Base-by-base conservation (phyloP, 805 yeast genomes). In the Saturnispora bothae region DNA sequence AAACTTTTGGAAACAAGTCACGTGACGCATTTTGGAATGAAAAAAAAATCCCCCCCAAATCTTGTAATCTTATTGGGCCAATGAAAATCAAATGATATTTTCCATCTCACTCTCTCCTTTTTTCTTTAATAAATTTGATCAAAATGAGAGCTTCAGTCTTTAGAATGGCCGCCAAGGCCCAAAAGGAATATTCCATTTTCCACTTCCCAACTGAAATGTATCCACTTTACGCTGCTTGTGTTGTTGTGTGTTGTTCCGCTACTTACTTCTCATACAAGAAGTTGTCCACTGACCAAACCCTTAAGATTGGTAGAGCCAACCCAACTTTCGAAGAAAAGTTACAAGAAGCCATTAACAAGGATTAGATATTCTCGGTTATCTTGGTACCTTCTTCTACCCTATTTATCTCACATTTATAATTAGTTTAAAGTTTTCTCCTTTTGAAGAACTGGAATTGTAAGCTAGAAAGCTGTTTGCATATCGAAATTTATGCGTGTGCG, bases 211-310 rank as follows among this genome's bases (percentile, higher is more conserved):
- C 72, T 39, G 79, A 73, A 59, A 57, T 73, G 50, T 69, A 74
- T 42, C 79, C 79, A 53, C 61, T 73, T 46, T 71, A 71, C 50
- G 60, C 69, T 26, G 77, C 76, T 28, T 66, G 73, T 64, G 69
- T 71, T 53, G 68, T 70, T 42, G 79, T 77, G 28, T 50, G 60
- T 45, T 46, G 50, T 40, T 63, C 69, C 27, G 78, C 75, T 39
- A 48, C 63, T 43, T 73, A 56, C 61, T 73, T 73, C 61, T 51
- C 71, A 12, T 64, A 65, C 55, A 73, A 64, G 59, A 73, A 73
- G 56, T 48, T 73, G 31, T 56, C 63, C 26, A 59, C 65, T 39
- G 80, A 73, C 50, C 58, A 50, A 22, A 56, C 71, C 43, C 57
- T 73, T 48, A 71, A 73, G 61, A 53, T 73, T 35, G 63, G 68